phyloP scores from a whole-genome alignment of 2,329 filamentous ascomycete genomes.

The Atkinsonella texensis region DNA sequence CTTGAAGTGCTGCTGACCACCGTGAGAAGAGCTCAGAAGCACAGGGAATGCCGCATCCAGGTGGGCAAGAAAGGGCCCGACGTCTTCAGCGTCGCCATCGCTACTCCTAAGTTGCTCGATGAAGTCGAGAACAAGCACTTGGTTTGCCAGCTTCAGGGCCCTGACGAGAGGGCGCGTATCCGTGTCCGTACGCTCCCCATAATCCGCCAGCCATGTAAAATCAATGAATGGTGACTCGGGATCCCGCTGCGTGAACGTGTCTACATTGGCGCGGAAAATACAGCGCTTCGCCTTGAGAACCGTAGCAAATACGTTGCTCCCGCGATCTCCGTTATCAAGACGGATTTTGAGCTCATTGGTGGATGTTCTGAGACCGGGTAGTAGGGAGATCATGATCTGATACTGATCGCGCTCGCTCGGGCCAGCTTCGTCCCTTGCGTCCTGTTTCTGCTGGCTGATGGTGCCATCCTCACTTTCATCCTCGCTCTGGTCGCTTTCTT shows the following conservation, averaged over 20 bases:
- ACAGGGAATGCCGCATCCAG: conserved; percentile 20
- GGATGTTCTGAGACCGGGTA: conserved; percentile 3
- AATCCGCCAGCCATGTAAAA: conserved; percentile 9
- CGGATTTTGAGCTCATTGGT: conserved; percentile 5
- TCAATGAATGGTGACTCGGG: conserved; percentile 17
- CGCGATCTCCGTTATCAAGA: background rate
- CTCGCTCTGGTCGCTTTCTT: background rate
- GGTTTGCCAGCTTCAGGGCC: conserved; percentile 22
- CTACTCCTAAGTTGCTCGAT: conserved; percentile 9
- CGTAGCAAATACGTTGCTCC: background rate
- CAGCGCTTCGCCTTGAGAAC: background rate
- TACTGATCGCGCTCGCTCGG: background rate
- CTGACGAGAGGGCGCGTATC: background rate
- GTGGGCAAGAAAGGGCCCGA: conserved; percentile 17
- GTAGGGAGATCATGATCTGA: background rate
- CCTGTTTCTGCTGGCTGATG: background rate
- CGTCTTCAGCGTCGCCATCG: conserved; percentile 5
- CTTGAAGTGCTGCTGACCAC: conserved; percentile 9
- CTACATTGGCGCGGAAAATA: background rate
- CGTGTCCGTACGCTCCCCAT: background rate
- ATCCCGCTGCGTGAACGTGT: background rate
- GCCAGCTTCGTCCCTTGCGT: background rate
- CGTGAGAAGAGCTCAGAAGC: conserved; percentile 14
- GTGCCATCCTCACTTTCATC: background rate
- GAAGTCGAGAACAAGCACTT: conserved; percentile 21